Base-by-base conservation (phyloP, 305 asterid species). In the Rubia occidens region DNA sequence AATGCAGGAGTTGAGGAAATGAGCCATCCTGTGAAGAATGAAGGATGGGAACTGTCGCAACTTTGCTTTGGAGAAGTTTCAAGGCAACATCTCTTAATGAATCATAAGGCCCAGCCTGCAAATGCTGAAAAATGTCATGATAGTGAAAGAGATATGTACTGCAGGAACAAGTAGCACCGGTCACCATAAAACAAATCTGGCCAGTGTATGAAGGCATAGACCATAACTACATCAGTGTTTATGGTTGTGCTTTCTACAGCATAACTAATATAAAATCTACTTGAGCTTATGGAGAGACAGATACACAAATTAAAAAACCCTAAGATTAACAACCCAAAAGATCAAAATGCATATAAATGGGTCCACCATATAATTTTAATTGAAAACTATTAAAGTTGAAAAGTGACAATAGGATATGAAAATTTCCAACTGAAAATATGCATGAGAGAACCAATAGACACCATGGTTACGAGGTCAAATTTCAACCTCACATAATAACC, bases 51-150 rank as follows among this genome's bases (percentile, higher is more conserved):
- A 87, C 58, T 37, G 87, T 79, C 7, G 93, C 78, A 69, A 87
- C 86, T 71, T 85, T 87, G 80, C 72, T 83, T 29, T 82, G 87
- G 79, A 85, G 77, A 77, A 87, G 83, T 68, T 82, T 87, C 77
- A 83, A 71, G 32, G 88, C 85, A 67, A 87, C 81, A 66, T 87
- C 90, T 78, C 79, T 87, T 82, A 87, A 70, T 66, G 84, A 83
- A 74, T 85, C 93, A 45, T 76, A 72, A 74, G 93, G 88, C 78
- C 85, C 90, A 69, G 80, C 89, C 93, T 87, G 77, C 81, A 77
- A 21, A 66, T 47, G 45, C 67, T 35, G 60, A 42, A 72, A 76
- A 66, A 13, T 13, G 66, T 53, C 65, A 47, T 11, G 55, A 35
- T 71, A 47, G 60, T 63, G 55, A 58, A 58, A 35, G 24, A 20